Conservation (phyloP, 2,329 filamentous ascomycete species). For the Aspergillus proliferans region DNA sequence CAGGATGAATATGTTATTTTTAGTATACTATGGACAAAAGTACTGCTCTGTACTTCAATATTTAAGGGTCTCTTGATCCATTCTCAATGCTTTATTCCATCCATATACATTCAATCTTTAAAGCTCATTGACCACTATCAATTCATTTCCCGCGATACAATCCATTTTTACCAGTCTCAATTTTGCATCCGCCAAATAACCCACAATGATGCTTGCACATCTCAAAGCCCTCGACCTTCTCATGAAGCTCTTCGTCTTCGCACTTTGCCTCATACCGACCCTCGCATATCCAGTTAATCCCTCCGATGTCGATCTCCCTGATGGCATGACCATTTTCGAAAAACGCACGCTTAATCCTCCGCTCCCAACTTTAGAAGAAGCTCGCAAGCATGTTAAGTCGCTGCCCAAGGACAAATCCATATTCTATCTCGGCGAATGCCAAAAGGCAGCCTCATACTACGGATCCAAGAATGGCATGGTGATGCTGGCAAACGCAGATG, state of each 20-base stretch:
- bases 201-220: not conserved
- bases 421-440: not conserved
- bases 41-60: not conserved
- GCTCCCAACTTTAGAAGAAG: not conserved
- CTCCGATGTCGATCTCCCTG: not conserved
- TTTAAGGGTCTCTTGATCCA: not conserved
- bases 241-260: not conserved
- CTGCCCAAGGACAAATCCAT: not conserved
- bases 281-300: not conserved
- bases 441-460: not conserved
- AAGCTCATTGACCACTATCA: not conserved
- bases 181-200: not conserved
- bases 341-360: not conserved
- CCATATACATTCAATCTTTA: not conserved
- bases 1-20: not conserved
- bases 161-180: not conserved
- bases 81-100: not conserved
- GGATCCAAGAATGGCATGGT: not conserved
- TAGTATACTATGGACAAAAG: not conserved
- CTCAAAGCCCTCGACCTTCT: not conserved
- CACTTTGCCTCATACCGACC: not conserved
- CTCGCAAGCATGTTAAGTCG: not conserved
- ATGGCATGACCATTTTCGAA: not conserved
- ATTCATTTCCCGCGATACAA: not conserved
- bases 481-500: not conserved